Base-by-base conservation (phyloP, 768 basidiomycete species). In the Kwoniella botswanensis region DNA sequence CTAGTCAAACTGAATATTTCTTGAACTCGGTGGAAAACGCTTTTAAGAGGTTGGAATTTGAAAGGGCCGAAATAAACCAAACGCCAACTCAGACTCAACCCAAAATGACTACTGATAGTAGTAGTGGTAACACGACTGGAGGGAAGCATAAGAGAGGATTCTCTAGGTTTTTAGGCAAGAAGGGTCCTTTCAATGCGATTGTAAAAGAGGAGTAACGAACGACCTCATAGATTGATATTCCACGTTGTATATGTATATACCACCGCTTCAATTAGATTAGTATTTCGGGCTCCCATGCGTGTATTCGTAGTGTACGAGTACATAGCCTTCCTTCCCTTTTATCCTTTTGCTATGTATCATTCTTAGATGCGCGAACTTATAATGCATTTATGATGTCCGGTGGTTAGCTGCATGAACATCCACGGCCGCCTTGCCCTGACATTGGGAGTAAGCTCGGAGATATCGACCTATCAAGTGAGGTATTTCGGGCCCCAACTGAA, bases 1-100 rank as follows among this genome's bases (percentile, higher is more conserved):
- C 62, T 12, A 70, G 68, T 60, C 68, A 70, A 44, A 70, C 63
- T 17, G 68, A 70, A 50, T 65, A 57, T 26, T 70, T 70, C 63
- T 17, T 70, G 11, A 26, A 21, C 1, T 70, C 68, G 3, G 68
- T 70, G 13, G 68, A 70, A 58, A 65, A 57, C 35, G 68, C 68
- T 17, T 70, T 70, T 44, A 70, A 53, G 63, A 64, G 64, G 54
- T 57, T 70, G 53, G 68, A 70, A 44, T 42, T 43, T 15, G 68
- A 70, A 26, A 46, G 68, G 35, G 68, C 68, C 10, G 68, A 70
- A 42, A 59, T 70, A n/a, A 15, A 44, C 6, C 55, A 63, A 41
- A 52, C 50, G 17, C 24, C 50, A n/a, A 64, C n/a, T 60, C n/a
- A 15, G 6, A 11, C 3, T 29, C 41, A 7, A 35, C 35, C 35